A percentile compares a stretch with the other conserved stretches of the same genome.
These are phyloP conservation scores for Exserohilum rostratum DNA, from an alignment of 2,329 filamentous ascomycete genomes.

Conservation along the genomic window DNA sequence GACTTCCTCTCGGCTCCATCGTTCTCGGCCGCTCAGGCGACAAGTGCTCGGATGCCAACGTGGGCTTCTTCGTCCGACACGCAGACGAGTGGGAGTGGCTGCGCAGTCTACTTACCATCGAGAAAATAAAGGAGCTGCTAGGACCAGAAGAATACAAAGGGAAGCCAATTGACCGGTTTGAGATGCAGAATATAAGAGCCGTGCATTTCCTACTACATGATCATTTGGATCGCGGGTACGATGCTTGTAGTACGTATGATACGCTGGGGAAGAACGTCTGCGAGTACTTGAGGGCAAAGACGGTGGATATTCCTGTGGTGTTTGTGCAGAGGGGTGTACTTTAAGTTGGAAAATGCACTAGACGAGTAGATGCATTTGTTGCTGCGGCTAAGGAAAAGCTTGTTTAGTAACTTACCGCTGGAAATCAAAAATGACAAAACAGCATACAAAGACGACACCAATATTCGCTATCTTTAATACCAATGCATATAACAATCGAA, in stretches of 20 bases:
- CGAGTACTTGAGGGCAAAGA: constrained; percentile 55
- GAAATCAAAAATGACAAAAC: no score
- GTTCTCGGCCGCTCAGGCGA: constrained; percentile 42
- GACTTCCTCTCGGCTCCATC: constrained; percentile 48
- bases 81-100: constrained; percentile 44
- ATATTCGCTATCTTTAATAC: no score
- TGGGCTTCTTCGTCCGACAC: constrained; percentile 41
- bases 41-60: constrained; percentile 41
- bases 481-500: no score
- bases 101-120: constrained; percentile 31
- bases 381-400: no score
- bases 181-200: constrained; percentile 47
- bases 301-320: constrained; percentile 53
- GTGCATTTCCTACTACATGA: constrained; percentile 56
- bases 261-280: constrained; percentile 55
- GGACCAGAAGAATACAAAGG: constrained; percentile 40
- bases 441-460: no score
- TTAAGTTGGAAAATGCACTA: not conserved
- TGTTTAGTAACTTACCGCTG: no score
- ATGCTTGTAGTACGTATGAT: constrained; percentile 53
- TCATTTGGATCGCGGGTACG: constrained; percentile 54
- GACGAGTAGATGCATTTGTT: not conserved
- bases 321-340: constrained; percentile 49
- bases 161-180: constrained; percentile 47
- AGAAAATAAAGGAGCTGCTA: constrained; percentile 33